Percentiles rank a stretch among this genome's conserved stretches.
These are phyloP conservation scores for Lupinus albus DNA, from an alignment of 306 rosid species.

Conservation along the genomic window DNA sequence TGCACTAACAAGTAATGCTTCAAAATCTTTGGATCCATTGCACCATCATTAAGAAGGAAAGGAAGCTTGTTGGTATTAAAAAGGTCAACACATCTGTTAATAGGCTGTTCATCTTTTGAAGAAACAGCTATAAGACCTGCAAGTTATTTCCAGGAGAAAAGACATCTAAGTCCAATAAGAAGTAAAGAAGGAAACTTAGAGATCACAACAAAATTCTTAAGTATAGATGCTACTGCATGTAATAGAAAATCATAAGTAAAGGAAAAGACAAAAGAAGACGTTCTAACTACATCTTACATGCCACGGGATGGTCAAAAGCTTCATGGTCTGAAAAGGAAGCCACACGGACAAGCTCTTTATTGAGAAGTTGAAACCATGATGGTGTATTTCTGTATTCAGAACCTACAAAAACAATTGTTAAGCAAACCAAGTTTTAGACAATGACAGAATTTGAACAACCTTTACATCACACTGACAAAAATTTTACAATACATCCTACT, in stretches of 20 bases:
- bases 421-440: slow-evolving; percentile 36
- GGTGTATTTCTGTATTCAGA: slow-evolving; percentile 66
- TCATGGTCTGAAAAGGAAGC: slow-evolving; percentile 96
- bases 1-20: slow-evolving; percentile 90
- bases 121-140: slow-evolving; percentile 95
- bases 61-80: slow-evolving; percentile 79
- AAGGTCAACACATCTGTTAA: slow-evolving; percentile 78
- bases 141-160: slow-evolving; percentile 38
- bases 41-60: slow-evolving; percentile 80
- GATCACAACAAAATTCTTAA: not conserved
- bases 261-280: not conserved
- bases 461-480: slow-evolving; percentile 18
- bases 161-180: slow-evolving; percentile 31
- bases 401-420: slow-evolving; percentile 54
- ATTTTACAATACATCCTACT: slow-evolving; percentile 2
- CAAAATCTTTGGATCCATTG: slow-evolving; percentile 90
- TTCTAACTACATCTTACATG: slow-evolving; percentile 64
- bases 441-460: slow-evolving; percentile 31
- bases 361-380: slow-evolving; percentile 85
- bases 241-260: slow-evolving; percentile 29
- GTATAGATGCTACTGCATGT: slow-evolving; percentile 17
- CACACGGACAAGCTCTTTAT: slow-evolving; percentile 74
- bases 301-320: slow-evolving; percentile 99
- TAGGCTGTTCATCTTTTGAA: slow-evolving; percentile 86
- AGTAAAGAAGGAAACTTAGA: slow-evolving; percentile 24